Base-by-base conservation (phyloP, 2,329 filamentous ascomycete genomes). In the Lachnellula subtilissima region DNA sequence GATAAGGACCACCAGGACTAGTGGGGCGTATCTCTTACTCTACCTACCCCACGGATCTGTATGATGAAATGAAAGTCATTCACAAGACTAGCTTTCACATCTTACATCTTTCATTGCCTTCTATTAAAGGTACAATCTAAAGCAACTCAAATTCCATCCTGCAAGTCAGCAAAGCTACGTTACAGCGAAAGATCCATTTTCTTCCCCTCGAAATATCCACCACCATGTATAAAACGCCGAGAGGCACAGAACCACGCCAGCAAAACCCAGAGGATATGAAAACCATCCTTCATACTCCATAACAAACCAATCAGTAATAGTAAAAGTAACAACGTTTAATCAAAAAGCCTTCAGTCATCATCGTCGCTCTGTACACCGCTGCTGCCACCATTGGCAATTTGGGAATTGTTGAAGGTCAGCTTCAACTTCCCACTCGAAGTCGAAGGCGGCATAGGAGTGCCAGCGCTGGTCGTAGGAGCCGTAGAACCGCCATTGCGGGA, bases 401-500 rank as follows among this genome's bases (percentile, higher is more conserved):
- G 67, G 52, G 62, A 57, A 47, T 71, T 72, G 56, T 78, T 80
- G 64, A 82, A 79, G 22, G 76, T 87, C 59, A 93, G 77, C 75
- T 88, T 91, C 73, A 93, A 49, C 56, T 67, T 92, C 19, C 78
- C 73, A 60, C 76, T 79, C 25, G 78, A 32, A 22, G 25, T 71
- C 58, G 59, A 23, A 35, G 76, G 71, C 37, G 84, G 80, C 66
- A 86, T 78, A 23, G 89, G 88, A 25, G 88, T 92, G 50, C 81
- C 80, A 17, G 78, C 78, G 57, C 75, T 81, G 5, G 82, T 79
- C 12, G 79, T 81, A n/a, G 81, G 79, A 32, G 80, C 76, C 23
- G 66, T 66, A 28, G 69, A 71, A 14, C 66, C 67, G 28, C 64
- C 68, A 51, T 70, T 68, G 22, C 66, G 62, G 43, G 66, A 68